phyloP scores from a whole-genome alignment of 257 asterid genomes.

The Striga asiatica region DNA sequence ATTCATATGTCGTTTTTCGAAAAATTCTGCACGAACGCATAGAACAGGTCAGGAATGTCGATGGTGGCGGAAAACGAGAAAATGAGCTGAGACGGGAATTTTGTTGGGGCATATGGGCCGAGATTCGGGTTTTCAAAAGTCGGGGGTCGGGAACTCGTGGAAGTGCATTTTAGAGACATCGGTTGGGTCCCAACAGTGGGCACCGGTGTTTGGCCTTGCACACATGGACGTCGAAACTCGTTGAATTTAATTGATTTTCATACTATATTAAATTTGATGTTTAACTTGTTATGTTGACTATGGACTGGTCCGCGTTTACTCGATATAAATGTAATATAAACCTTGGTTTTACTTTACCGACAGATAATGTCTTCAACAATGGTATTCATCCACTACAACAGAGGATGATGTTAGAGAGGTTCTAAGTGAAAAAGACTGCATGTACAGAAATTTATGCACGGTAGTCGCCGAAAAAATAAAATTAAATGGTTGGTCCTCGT shows the following conservation, averaged over 20 bases:
- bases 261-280: no score
- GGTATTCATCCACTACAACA: no score
- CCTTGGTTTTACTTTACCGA: no score
- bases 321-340: no score
- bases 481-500: no score
- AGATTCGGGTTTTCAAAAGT: slow-evolving; percentile 21
- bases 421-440: no score
- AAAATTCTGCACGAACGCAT: neutral
- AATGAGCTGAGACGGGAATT: slow-evolving; percentile 32
- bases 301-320: no score
- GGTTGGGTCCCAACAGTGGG: slow-evolving; percentile 7
- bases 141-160: slow-evolving; percentile 18
- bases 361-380: no score
- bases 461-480: no score
- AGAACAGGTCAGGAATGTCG: slow-evolving; percentile 21
- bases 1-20: slow-evolving; percentile 7
- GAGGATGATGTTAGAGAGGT: no score
- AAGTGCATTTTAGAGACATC: slow-evolving; percentile 1
- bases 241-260: slow-evolving; percentile 22
- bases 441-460: no score
- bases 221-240: slow-evolving; percentile 21
- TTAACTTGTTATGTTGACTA: no score
- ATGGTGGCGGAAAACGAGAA: slow-evolving; percentile 18
- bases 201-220: slow-evolving; percentile 23
- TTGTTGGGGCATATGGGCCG: slow-evolving; percentile 18